Base-by-base conservation (phyloP, 2,329 filamentous ascomycete genomes). In the Fusarium sp. region DNA sequence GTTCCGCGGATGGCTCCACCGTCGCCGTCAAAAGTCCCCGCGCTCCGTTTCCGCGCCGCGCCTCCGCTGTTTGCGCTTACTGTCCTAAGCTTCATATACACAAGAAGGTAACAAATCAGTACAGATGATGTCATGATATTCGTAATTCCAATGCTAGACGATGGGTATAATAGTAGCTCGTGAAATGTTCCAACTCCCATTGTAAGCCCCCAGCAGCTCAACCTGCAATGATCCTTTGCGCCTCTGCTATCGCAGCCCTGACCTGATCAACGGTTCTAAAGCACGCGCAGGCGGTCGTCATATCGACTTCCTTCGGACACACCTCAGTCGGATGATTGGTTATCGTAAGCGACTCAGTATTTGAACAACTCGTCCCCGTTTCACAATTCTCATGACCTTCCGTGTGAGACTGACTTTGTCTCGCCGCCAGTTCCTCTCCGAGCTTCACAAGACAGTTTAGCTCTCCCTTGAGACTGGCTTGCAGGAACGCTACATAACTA, bases 381-480 rank as follows among this genome's bases (percentile, higher is more conserved):
- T 69, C 66, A 4, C 66, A 69, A 1, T 69, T 69, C 32, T 69
- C 66, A 8, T 69, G 66, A 0, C 66, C 66, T 9, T 69, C 66
- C 0, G 47, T 69, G 4, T 69, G 66, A 4, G 69, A 53, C 11
- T 69, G 66, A 18, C 61, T 69, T 27, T 69, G 66, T 23, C 66
- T 47, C 18, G 34, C 23, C 0, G 66, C 50, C 2, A 69, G 5
- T 1, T 50, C 66, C 2, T 69, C 66, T 3, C 61, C 59, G 3
- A 63, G 1, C 13, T 37, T 14, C 11, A 63, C 48, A 10, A 63
- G 48, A 12, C 58, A 63, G 3, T 41, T 34, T 13, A 63, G 2
- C 3, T 63, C 58, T 1, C 48, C 37, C 14, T 63, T 63, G 0
- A 63, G 23, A 7, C 58, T 63, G 0, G 58, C 60, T 16, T 63